A percentile compares a stretch with the other conserved stretches of the same genome.
phyloP scores from a whole-genome alignment of 163 green algal genomes.

The Chloromonas sp. region DNA sequence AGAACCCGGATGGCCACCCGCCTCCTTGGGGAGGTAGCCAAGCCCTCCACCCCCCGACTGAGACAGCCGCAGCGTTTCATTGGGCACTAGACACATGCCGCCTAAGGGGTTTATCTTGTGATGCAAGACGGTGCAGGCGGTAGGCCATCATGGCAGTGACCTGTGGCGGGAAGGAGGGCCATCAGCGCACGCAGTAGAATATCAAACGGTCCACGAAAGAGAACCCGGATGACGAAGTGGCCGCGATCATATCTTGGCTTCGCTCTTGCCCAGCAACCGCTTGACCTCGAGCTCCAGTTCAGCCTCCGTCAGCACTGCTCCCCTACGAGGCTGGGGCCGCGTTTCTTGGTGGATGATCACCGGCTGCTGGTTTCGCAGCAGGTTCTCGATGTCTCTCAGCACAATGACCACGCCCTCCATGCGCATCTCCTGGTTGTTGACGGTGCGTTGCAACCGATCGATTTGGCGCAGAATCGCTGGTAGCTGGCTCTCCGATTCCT shows the following conservation, averaged over 20 bases:
- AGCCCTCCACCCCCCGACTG: no score
- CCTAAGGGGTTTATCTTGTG: no score
- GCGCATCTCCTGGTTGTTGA: slow-evolving; percentile 42
- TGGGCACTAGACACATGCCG: no score
- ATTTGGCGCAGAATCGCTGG: slow-evolving; percentile 29
- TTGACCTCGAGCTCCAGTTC: slow-evolving; percentile 47
- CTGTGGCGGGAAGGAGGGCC: no score
- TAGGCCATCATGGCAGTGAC: no score
- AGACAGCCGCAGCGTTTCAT: no score
- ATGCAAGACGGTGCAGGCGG: no score
- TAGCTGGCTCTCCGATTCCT: slow-evolving; percentile 39
- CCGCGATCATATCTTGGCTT: not conserved
- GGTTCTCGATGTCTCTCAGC: slow-evolving; percentile 44
- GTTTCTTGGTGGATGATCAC: slow-evolving; percentile 38
- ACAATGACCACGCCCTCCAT: slow-evolving; percentile 41
- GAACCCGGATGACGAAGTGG: no score
- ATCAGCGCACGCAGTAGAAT: no score
- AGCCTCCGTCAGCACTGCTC: slow-evolving; percentile 18
- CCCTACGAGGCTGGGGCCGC: not conserved
- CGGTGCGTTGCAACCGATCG: slow-evolving; percentile 36
- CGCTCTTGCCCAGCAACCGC: slow-evolving; percentile 33
- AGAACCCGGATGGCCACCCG: no score
- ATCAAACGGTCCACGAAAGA: no score
- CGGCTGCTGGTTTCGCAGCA: slow-evolving; percentile 46
- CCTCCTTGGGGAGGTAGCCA: no score